Evolutionary conservation across 1,139 yeast species (phyloP).

Genomic region (Zygoascus hellenicus): DNA sequence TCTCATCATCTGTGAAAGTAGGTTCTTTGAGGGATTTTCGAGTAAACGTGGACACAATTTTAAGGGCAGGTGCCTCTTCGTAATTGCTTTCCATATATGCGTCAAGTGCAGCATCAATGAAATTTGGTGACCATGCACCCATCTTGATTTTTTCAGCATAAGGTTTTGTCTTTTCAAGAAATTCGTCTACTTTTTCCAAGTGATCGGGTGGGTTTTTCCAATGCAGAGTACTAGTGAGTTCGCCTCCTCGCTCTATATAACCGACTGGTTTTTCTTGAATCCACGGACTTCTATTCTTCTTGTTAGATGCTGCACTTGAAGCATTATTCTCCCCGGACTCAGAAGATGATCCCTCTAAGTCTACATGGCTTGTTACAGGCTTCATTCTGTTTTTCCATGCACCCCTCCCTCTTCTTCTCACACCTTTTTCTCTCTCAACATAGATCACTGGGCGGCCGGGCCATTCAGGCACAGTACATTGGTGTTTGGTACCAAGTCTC

Average conservation of each 20-base stretch:
- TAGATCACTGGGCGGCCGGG: slow-evolving; percentile 62
- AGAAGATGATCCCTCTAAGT: slow-evolving; percentile 13
- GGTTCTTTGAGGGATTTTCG: slow-evolving; percentile 68
- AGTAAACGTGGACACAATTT: slow-evolving; percentile 41
- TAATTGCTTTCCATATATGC: slow-evolving; percentile 50
- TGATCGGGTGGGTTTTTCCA: slow-evolving; percentile 50
- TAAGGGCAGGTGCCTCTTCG: slow-evolving; percentile 44
- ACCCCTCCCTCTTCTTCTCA: slow-evolving; percentile 13
- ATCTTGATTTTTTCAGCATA: slow-evolving; percentile 51
- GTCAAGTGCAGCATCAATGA: slow-evolving; percentile 64
- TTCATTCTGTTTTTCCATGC: slow-evolving; percentile 2
- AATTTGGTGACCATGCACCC: slow-evolving; percentile 59
- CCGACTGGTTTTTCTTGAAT: slow-evolving; percentile 74
- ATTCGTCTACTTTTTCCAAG: slow-evolving; percentile 42
- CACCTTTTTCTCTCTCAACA: slow-evolving; percentile 42
- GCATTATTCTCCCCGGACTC: slow-evolving; percentile 5
- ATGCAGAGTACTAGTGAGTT: slow-evolving; percentile 58
- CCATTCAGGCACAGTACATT: slow-evolving; percentile 66
- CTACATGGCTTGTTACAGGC: slow-evolving; percentile 2
- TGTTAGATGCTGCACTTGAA: slow-evolving; percentile 26
- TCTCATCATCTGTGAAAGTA: slow-evolving; percentile 57
- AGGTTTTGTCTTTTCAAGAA: slow-evolving; percentile 49
- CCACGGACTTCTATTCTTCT: slow-evolving; percentile 61
- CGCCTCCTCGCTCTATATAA: slow-evolving; percentile 80
- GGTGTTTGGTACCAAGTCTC: slow-evolving; percentile 69